phyloP scores from a whole-genome alignment of 2,329 filamentous ascomycete genomes.

The Exutisphaerella laricina region DNA sequence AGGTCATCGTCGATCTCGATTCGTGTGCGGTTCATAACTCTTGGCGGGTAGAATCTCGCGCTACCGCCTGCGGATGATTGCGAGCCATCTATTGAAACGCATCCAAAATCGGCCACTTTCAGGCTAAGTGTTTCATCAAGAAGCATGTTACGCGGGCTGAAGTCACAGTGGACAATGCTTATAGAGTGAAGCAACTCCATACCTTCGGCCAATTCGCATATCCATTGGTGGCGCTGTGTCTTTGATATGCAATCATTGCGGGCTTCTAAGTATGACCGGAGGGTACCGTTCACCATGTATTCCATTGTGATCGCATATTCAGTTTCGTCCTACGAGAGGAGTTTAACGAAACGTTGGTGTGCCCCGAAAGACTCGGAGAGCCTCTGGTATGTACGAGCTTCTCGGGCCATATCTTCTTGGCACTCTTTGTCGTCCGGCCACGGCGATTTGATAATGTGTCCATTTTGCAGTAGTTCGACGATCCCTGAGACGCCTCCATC shows the following conservation, averaged over 20 bases:
- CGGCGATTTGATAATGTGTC: background rate
- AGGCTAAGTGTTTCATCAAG: constrained; percentile 3
- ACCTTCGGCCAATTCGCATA: background rate
- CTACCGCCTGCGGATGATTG: background rate
- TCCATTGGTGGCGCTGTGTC: background rate
- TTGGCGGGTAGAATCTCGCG: background rate
- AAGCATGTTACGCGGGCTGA: constrained; percentile 7
- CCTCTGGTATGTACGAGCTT: background rate
- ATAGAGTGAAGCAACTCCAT: constrained; percentile 3
- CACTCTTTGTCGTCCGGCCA: background rate
- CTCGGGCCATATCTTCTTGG: background rate
- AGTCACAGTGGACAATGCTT: constrained; percentile 1
- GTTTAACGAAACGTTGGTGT: background rate
- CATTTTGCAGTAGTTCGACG: background rate
- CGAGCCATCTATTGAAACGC: background rate
- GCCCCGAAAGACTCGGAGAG: background rate
- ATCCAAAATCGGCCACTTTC: constrained; percentile 5
- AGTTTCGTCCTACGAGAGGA: background rate
- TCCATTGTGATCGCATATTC: background rate
- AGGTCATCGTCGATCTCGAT: background rate
- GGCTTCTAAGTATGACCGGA: background rate
- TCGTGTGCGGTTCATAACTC: background rate
- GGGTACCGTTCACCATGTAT: background rate
- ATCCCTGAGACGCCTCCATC: background rate
- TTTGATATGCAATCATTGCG: background rate